Base-by-base conservation (phyloP, 2,329 filamentous ascomycete genomes). In the Bipolaris cookei region DNA sequence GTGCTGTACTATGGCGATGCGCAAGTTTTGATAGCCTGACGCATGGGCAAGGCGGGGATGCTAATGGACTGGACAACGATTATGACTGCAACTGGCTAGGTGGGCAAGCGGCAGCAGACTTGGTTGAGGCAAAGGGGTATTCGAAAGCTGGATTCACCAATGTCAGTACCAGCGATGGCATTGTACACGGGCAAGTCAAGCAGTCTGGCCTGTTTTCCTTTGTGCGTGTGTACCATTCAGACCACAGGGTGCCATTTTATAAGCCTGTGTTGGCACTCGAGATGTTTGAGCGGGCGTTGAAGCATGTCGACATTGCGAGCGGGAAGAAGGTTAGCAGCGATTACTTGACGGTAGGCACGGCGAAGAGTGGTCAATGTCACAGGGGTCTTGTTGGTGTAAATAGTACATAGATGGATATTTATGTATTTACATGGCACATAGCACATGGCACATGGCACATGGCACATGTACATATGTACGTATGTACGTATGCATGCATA, bases 231-330 rank as follows among this genome's bases (percentile, higher is more conserved):
- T 83, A 81, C 67, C 79, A 83, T 55, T 73, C 74, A 6, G 81
- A 81, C 3, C 81, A 83, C 51, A 78, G 81, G 65, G 80, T 82
- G 1, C 83, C 83, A 0, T 84, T 84, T 67, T 85, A 85, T 67
- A 83, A 85, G 65, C 84, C 79, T 3, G 71, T 81, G 28, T 79
- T 77, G 10, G 71, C 82, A 6, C 71, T 84, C 13, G 78, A 80
- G 59, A 75, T 84, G 57, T 83, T 85, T 60, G 74, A 80, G 69
- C 78, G 83, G 10, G 79, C 78, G 8, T 71, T 85, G 54, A 63
- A 67, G 10, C 77, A 80, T n/a, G 68, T 75, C 20, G 82, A 86
- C 52, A 76, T 87, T 51, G 80, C 80, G 20, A 83, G 84, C 7
- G n/a, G n/a, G n/a, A 50, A 63, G 28, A 64, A 66, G 34, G 58